Evolutionary conservation across 768 basidiomycete genomes (phyloP).

Genomic region (Pleurotus cornucopiae): DNA sequence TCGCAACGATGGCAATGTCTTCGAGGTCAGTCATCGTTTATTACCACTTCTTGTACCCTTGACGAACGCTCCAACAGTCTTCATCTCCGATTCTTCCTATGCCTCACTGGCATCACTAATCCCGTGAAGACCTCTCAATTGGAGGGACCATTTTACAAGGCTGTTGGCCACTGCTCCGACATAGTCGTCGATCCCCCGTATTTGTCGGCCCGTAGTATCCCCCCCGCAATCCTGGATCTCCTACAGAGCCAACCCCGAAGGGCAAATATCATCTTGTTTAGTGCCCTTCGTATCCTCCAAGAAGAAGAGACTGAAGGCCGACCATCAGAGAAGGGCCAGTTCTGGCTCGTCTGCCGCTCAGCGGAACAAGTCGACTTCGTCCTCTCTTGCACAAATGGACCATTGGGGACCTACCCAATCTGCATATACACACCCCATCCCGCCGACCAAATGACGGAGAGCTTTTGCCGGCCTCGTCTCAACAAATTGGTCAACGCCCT

Average conservation of each 20-base stretch:
- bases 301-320: background rate
- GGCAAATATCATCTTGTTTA: slow-evolving; percentile 21
- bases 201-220: slow-evolving; percentile 24
- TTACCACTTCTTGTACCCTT: too few relatives aligned
- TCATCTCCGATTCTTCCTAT: too few relatives aligned
- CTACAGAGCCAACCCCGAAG: slow-evolving; percentile 23
- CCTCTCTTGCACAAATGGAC: slow-evolving; percentile 41
- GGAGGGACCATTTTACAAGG: too few relatives aligned
- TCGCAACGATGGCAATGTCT: too few relatives aligned
- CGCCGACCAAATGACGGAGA: slow-evolving; percentile 22
- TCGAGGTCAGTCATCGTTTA: too few relatives aligned
- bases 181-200: slow-evolving; percentile 10
- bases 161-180: too few relatives aligned
- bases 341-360: slow-evolving; percentile 35
- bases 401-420: slow-evolving; percentile 43
- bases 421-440: slow-evolving; percentile 41
- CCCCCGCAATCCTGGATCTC: slow-evolving; percentile 23
- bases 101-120: too few relatives aligned
- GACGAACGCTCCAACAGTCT: too few relatives aligned
- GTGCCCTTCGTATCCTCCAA: slow-evolving; percentile 11
- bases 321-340: slow-evolving; percentile 5
- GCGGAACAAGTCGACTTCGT: slow-evolving; percentile 28
- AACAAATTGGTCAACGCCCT: slow-evolving; percentile 28
- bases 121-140: too few relatives aligned
- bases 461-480: slow-evolving; percentile 26